Evolutionary conservation across 2,329 filamentous ascomycete species (phyloP).

Genomic region (Periconia sp.): DNA sequence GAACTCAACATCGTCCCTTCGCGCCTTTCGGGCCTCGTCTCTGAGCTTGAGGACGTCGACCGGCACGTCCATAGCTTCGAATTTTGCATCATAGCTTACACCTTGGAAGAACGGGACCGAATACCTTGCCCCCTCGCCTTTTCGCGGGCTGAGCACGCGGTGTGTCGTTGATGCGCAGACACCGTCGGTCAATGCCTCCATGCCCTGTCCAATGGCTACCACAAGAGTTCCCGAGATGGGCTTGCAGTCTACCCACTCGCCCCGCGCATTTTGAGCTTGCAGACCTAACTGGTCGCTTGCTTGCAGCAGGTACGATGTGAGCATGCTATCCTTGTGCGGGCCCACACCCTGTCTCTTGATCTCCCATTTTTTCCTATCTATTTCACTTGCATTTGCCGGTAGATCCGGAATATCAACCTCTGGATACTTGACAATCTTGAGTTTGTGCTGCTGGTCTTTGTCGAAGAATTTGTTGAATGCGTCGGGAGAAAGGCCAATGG

Average conservation of each 20-base stretch:
- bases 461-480: slow-evolving; percentile 85
- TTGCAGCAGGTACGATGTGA: slow-evolving; percentile 81
- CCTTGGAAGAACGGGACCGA: slow-evolving; percentile 90
- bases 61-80: slow-evolving; percentile 77
- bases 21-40: slow-evolving; percentile 63
- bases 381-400: slow-evolving; percentile 30
- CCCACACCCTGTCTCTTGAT: slow-evolving; percentile 68
- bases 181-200: slow-evolving; percentile 83
- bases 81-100: slow-evolving; percentile 77
- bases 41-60: slow-evolving; percentile 68
- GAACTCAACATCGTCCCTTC: slow-evolving; percentile 78
- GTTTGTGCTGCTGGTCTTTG: slow-evolving; percentile 74
- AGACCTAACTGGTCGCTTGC: slow-evolving; percentile 76
- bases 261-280: slow-evolving; percentile 80
- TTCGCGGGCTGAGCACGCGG: slow-evolving; percentile 75
- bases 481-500: slow-evolving; percentile 70
- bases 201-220: slow-evolving; percentile 84
- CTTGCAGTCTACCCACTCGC: slow-evolving; percentile 82
- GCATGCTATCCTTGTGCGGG: slow-evolving; percentile 85
- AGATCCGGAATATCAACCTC: slow-evolving; percentile 56
- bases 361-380: slow-evolving; percentile 54
- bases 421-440: slow-evolving; percentile 89
- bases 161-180: slow-evolving; percentile 84
- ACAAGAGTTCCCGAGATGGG: slow-evolving; percentile 79
- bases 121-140: slow-evolving; percentile 74